Evolutionary conservation across 768 basidiomycete species (phyloP).

Genomic region (Tylopilus felleus): DNA sequence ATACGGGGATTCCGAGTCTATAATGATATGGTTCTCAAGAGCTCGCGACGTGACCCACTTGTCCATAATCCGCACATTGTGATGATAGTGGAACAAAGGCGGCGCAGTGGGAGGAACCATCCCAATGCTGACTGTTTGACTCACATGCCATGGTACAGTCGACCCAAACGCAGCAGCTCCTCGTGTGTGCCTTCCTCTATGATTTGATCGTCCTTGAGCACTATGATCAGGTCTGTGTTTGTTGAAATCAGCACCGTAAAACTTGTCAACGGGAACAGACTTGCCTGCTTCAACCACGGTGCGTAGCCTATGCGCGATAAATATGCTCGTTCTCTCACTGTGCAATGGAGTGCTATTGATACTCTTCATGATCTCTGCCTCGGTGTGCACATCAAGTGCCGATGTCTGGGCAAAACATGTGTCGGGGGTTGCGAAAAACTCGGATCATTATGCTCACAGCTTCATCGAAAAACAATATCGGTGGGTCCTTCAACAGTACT

Average conservation of each 20-base stretch:
- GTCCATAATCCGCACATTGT: too few species aligned
- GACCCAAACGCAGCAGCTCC: conserved; percentile 66
- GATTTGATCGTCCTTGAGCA: conserved; percentile 85
- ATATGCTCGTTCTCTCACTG: conserved; percentile 86
- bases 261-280: conserved; percentile 18
- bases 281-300: conserved; percentile 88
- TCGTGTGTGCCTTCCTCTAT: conserved; percentile 94
- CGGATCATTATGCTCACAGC: conserved; percentile 60
- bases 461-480: conserved; percentile 97
- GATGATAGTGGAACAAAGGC: not conserved
- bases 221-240: conserved; percentile 82
- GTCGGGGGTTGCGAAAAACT: conserved; percentile 7
- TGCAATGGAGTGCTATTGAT: conserved; percentile 77
- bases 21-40: not conserved
- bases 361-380: conserved; percentile 92
- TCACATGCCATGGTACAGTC: conserved; percentile 83
- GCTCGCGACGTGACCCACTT: not conserved
- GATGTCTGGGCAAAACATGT: conserved; percentile 61
- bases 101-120: not conserved
- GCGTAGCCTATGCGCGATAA: conserved; percentile 90
- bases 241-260: not conserved
- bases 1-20: too few species aligned
- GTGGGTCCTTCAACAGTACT: conserved; percentile 89
- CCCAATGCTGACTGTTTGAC: conserved; percentile 57
- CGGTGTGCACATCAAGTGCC: conserved; percentile 92